phyloP scores from a whole-genome alignment of 192 early-diverging fungal species.

The Hyaloraphidium curvatum region DNA sequence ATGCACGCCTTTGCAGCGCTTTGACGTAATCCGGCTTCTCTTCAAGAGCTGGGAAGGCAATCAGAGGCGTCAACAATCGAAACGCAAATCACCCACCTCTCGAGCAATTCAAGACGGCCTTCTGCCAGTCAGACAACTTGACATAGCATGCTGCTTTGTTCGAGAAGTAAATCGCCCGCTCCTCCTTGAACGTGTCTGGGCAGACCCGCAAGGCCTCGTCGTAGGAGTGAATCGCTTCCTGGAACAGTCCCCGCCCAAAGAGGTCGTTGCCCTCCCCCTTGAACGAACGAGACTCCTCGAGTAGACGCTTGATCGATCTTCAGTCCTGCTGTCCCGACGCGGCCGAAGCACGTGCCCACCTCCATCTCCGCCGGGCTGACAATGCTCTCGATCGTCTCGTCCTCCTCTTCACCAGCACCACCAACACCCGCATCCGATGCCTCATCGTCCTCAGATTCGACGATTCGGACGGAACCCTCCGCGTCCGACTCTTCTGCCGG shows the following conservation, averaged over 20 bases:
- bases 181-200: conserved; percentile 17
- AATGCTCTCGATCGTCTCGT: conserved; percentile 10
- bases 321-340: conserved; percentile 8
- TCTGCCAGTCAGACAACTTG: conserved; percentile 13
- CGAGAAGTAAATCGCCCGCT: conserved; percentile 28
- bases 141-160: conserved; percentile 50
- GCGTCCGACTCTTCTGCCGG: no score
- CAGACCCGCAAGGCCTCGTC: conserved; percentile 21
- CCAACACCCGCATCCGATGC: background rate
- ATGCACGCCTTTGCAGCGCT: conserved; percentile 36
- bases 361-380: conserved; percentile 17
- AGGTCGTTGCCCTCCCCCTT: conserved; percentile 23
- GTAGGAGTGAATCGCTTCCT: conserved; percentile 21
- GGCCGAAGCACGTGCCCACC: conserved; percentile 6
- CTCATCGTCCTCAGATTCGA: no score
- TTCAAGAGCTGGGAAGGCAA: conserved; percentile 23
- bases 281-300: conserved; percentile 21
- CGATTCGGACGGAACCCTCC: no score
- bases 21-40: conserved; percentile 32
- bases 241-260: conserved; percentile 22
- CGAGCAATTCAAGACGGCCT: background rate
- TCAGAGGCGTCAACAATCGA: no score
- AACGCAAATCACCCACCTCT: conserved; percentile 11
- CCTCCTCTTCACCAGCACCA: conserved; percentile 11
- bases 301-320: no score